phyloP scores from a whole-genome alignment of 75 land plant species.

The Selaginella tamariscina region DNA sequence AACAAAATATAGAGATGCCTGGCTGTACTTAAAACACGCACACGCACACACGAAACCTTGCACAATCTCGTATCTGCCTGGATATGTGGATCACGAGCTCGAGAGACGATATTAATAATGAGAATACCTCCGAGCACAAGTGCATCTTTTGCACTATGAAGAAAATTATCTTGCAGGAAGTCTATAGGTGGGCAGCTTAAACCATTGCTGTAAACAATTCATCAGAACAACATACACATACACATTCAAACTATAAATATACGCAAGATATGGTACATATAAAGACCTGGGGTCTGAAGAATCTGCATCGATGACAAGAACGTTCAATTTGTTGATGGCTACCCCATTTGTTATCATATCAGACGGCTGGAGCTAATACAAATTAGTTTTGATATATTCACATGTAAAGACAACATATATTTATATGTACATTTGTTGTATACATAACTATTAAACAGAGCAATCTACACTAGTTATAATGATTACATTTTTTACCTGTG shows the following conservation, averaged over 20 bases:
- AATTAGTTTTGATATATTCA: too few species aligned
- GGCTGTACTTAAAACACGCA: too few species aligned
- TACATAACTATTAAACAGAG: not conserved
- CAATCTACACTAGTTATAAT: too few species aligned
- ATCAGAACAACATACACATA: not conserved
- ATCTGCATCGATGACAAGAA: constrained; percentile 83
- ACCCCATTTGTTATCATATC: not conserved
- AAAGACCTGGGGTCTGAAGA: constrained; percentile 66
- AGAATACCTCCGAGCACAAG: constrained; percentile 63
- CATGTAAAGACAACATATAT: too few species aligned
- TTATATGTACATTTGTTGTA: not conserved
- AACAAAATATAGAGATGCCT: too few species aligned
- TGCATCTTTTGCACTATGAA: constrained; percentile 36
- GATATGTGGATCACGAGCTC: constrained; percentile 44
- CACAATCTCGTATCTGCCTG: constrained; percentile 41
- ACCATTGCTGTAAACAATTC: constrained; percentile 49
- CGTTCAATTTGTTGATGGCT: constrained; percentile 16
- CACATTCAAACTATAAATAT: not conserved
- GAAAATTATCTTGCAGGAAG: constrained; percentile 66
- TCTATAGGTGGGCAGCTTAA: constrained; percentile 78
- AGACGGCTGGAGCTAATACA: constrained; percentile 4
- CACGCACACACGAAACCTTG: constrained; percentile 26
- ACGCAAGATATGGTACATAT: not conserved
- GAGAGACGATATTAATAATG: constrained; percentile 63
- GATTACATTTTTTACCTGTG: not conserved